Evolutionary conservation across 345 rosid genomes (phyloP).

Genomic region (Schrenkiella parvula): DNA sequence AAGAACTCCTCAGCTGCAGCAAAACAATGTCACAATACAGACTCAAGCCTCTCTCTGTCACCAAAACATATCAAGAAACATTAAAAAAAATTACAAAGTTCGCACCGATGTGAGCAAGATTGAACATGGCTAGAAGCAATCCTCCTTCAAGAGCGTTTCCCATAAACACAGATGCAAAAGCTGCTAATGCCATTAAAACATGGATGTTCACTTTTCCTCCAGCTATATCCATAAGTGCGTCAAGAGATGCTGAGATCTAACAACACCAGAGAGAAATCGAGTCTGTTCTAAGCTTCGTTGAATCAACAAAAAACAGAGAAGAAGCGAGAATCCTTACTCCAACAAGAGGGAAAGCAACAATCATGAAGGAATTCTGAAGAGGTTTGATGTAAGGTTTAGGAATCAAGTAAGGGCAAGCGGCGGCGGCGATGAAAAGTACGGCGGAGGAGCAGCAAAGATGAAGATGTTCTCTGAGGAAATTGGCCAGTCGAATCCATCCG

Average conservation of each 20-base stretch:
- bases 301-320: background rate
- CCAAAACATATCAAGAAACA: background rate
- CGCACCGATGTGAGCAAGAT: conserved; percentile 82
- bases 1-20: conserved; percentile 83
- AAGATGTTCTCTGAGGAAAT: conserved; percentile 68
- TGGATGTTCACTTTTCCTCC: conserved; percentile 92
- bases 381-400: conserved; percentile 62
- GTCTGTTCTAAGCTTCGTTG: background rate
- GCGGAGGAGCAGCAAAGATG: conserved; percentile 69
- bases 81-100: background rate
- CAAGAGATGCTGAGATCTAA: conserved; percentile 83
- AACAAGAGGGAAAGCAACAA: conserved; percentile 76
- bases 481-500: conserved; percentile 64
- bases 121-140: conserved; percentile 86
- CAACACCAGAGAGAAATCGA: background rate
- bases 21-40: background rate
- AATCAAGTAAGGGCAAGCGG: conserved; percentile 54
- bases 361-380: conserved; percentile 52
- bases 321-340: conserved; percentile 45
- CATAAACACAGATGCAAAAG: conserved; percentile 83
- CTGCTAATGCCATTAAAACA: conserved; percentile 90
- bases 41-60: background rate
- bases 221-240: conserved; percentile 73
- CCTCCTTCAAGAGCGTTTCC: conserved; percentile 90
- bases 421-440: conserved; percentile 61